phyloP scores from a whole-genome alignment of 2,329 filamentous ascomycete genomes.

The Claviceps sp. region DNA sequence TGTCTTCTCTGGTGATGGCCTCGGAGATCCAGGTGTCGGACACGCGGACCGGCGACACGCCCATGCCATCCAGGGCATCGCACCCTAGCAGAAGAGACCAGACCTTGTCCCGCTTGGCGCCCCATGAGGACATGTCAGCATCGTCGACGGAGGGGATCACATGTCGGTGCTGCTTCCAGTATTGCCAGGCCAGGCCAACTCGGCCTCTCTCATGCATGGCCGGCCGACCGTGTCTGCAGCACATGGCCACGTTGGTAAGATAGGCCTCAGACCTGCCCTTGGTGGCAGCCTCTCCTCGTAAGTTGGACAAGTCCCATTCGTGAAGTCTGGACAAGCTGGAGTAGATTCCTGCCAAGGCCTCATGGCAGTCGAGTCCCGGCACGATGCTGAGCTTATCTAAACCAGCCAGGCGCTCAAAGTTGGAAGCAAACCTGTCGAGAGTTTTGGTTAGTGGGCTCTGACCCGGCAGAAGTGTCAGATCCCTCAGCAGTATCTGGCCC shows the following conservation, averaged over 20 bases:
- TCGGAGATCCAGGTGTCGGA: conserved; percentile 64
- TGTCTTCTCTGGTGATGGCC: conserved; percentile 44
- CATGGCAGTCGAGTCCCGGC: conserved; percentile 60
- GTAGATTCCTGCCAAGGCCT: conserved; percentile 62
- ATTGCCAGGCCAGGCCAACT: conserved; percentile 60
- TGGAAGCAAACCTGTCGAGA: conserved; percentile 56
- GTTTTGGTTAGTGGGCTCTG: conserved; percentile 57
- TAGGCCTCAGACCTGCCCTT: conserved; percentile 32
- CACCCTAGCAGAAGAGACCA: conserved; percentile 61
- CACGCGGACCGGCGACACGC: conserved; percentile 50
- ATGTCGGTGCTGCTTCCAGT: conserved; percentile 56
- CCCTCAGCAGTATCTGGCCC: conserved; percentile 49
- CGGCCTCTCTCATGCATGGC: conserved; percentile 54
- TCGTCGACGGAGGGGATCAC: conserved; percentile 24
- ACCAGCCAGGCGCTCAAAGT: conserved; percentile 54
- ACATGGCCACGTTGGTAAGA: conserved; percentile 47
- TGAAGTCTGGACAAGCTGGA: conserved; percentile 57
- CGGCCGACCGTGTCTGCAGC: conserved; percentile 56
- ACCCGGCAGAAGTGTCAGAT: conserved; percentile 45
- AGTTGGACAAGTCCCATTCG: conserved; percentile 51
- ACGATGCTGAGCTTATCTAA: conserved; percentile 60
- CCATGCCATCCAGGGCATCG: conserved; percentile 30
- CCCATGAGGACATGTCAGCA: conserved; percentile 19
- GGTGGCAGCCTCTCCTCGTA: conserved; percentile 35
- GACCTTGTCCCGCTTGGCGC: conserved; percentile 32